Base-by-base conservation (phyloP, 768 basidiomycete species). In the Leccinum subgranulosum region DNA sequence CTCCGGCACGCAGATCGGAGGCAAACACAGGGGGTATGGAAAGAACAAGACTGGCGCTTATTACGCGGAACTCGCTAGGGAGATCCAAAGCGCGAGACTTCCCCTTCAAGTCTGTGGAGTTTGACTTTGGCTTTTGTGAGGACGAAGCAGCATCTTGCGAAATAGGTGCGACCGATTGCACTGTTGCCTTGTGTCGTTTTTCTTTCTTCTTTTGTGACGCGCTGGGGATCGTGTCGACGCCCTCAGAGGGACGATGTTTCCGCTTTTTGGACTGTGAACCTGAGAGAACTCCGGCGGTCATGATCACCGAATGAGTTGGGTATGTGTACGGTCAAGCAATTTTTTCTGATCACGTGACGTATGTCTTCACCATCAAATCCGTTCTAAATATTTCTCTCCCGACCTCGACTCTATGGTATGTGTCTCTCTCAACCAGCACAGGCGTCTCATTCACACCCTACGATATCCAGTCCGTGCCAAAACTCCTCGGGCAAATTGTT, bases 11-110 rank as follows among this genome's bases (percentile, higher is more conserved):
- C n/a, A 87, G 82, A 72, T 89, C 83, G 45, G 76, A 79, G 15
- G 90, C 82, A 70, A 93, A 96, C 45, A 88, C 79, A 1, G 94
- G 94, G 28, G 94, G 83, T 15, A 97, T 80, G 10, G 90, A 86
- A 43, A 96, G 76, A 25, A 81, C 75, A 54, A 94, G 76, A 29
- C 83, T 80, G n/a, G 90, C 81, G 51, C 77, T 77, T 67, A 92
- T 73, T 53, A 84, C 68, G 57, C 78, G 75, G 67, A 92, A 92
- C 67, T 90, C 84, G 27, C 74, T 73, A 57, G 56, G 66, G 21
- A 48, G 41, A 41, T 76, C 74, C 53, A 64, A 64, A 21, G 56
- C 59, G 54, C 69, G 70, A 21, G 67, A 70, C 64, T 79, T 79
- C 15, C 71, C 73, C 64, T 79, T 81, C 39, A 19, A 19, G 58